Evolutionary conservation across 2,329 filamentous ascomycete species (phyloP).

Genomic region (Dothideomycetidae sp.): DNA sequence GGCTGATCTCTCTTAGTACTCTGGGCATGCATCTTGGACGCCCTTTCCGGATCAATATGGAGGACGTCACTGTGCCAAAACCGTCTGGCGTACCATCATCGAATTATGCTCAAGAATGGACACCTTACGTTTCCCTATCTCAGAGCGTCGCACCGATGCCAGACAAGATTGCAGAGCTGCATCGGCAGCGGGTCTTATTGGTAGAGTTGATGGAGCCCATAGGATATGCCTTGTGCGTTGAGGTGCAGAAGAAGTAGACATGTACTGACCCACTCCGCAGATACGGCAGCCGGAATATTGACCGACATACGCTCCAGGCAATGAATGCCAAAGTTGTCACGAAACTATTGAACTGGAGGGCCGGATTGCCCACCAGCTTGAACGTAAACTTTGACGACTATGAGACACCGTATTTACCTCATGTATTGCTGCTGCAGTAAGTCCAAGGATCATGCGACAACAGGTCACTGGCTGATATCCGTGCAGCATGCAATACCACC

Average conservation of each 20-base stretch:
- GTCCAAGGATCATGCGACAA: not conserved
- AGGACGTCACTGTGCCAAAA: conserved; percentile 28
- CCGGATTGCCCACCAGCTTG: not conserved
- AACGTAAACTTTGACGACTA: not conserved
- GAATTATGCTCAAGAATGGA: not conserved
- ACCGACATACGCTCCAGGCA: not conserved
- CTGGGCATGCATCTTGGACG: conserved; percentile 32
- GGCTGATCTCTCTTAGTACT: conserved; percentile 20
- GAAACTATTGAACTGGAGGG: not conserved
- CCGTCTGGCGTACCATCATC: conserved; percentile 14
- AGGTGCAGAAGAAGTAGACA: not conserved
- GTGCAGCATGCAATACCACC: conserved; percentile 8
- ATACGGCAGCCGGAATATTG: not conserved
- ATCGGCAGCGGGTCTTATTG: not conserved
- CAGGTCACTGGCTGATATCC: not conserved
- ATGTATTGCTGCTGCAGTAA: conserved; percentile 3
- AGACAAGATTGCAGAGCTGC: not conserved
- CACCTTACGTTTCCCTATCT: not conserved
- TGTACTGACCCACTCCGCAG: not conserved
- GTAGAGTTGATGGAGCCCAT: not conserved
- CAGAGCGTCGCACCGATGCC: not conserved
- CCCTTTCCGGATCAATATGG: conserved; percentile 28
- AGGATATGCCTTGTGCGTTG: not conserved
- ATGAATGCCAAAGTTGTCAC: not conserved
- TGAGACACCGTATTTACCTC: not conserved